Conservation (phyloP, 2,329 filamentous ascomycete species). For the Ascochyta pisi region DNA sequence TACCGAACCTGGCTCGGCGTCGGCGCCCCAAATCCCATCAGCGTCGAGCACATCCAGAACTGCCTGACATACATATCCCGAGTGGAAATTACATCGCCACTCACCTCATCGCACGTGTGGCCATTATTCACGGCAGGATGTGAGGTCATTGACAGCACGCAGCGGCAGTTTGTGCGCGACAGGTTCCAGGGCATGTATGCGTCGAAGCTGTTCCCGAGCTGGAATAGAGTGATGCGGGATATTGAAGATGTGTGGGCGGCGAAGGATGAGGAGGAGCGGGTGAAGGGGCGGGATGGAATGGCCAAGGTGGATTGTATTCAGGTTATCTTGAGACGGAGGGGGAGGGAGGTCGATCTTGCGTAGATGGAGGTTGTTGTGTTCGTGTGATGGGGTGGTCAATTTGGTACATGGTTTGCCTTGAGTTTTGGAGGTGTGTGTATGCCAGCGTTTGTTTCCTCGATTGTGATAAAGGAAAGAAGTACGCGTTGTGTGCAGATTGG, state of each 20-base stretch:
- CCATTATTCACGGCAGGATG: constrained; percentile 43
- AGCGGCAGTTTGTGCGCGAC: constrained; percentile 36
- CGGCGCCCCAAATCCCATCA: constrained; percentile 40
- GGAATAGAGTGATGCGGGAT: constrained; percentile 37
- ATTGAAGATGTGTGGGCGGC: constrained; percentile 40
- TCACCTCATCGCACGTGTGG: constrained; percentile 41
- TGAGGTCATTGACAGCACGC: constrained; percentile 28
- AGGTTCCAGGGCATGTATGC: constrained; percentile 35
- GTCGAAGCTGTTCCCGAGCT: constrained; percentile 32
- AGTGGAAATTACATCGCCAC: constrained; percentile 28
- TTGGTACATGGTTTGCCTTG: too few relatives aligned
- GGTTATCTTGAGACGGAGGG: constrained; percentile 34
- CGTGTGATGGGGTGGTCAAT: too few relatives aligned
- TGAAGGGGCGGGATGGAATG: constrained; percentile 33
- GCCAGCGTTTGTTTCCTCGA: too few relatives aligned
- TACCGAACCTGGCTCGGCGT: constrained; percentile 43
- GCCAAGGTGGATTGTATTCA: constrained; percentile 43
- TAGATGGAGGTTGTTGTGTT: neutral
- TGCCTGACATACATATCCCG: constrained; percentile 30
- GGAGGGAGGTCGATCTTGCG: constrained; percentile 40
- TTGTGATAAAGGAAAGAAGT: too few relatives aligned
- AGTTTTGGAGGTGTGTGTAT: too few relatives aligned
- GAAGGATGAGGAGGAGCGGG: constrained; percentile 35
- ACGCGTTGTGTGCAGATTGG: too few relatives aligned
- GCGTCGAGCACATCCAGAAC: constrained; percentile 35